These are phyloP conservation scores for Alectoria sarmentosa DNA, from an alignment of 495 filamentous ascomycete genomes.

Conservation along the genomic window DNA sequence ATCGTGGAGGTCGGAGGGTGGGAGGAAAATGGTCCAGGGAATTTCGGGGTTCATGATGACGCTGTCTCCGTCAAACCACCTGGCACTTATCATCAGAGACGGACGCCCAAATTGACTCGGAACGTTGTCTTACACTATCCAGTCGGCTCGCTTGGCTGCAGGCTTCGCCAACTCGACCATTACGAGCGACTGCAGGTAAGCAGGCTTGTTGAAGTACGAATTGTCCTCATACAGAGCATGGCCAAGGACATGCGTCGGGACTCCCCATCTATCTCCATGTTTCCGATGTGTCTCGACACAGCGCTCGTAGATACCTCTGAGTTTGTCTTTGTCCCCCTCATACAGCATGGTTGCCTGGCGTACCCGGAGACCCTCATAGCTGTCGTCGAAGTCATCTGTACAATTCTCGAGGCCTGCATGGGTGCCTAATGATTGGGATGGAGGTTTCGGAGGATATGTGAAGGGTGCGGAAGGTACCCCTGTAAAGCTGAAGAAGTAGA, in stretches of 20 bases:
- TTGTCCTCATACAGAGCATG: slow-evolving; percentile 25
- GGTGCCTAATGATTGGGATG: not conserved
- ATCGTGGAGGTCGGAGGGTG: slow-evolving; percentile 38
- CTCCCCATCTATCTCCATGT: slow-evolving; percentile 36
- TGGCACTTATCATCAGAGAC: slow-evolving; percentile 15
- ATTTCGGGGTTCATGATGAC: slow-evolving; percentile 38
- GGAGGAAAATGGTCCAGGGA: slow-evolving; percentile 45
- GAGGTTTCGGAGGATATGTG: slow-evolving; percentile 1
- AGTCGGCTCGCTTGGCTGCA: slow-evolving; percentile 32
- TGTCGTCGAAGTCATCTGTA: slow-evolving; percentile 2
- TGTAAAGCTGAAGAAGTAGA: slow-evolving; percentile 9
- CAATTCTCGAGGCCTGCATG: not conserved
- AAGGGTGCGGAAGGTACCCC: not conserved
- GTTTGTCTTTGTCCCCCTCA: slow-evolving; percentile 14
- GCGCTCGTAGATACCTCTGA: slow-evolving; percentile 31
- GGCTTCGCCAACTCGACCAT: slow-evolving; percentile 37
- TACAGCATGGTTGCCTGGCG: slow-evolving; percentile 18
- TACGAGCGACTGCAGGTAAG: slow-evolving; percentile 36
- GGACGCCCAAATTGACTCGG: not conserved
- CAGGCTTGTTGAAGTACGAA: slow-evolving; percentile 38
- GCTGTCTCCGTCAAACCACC: slow-evolving; percentile 42
- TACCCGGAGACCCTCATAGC: not conserved
- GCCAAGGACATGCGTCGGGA: slow-evolving; percentile 35
- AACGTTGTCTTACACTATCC: slow-evolving; percentile 35
- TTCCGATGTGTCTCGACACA: slow-evolving; percentile 35